Evolutionary conservation across 352 stramenopile genomes (phyloP), one percentile per base, ranked within the genome.

Genomic region (Globisporangium carolinianum): DNA sequence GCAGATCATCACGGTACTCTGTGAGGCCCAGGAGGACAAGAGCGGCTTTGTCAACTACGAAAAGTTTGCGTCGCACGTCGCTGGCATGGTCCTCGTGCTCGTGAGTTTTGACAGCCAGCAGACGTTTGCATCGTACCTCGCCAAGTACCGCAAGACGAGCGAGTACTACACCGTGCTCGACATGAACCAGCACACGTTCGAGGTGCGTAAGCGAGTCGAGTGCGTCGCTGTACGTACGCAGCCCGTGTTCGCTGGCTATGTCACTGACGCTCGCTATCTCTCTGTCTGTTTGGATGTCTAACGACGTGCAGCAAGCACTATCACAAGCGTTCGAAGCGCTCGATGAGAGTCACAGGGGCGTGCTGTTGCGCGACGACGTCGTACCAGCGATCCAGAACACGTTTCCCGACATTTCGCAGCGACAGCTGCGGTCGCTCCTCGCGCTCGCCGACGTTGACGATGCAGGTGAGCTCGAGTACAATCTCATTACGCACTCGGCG

Each of bases 141-240:
- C 77, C 35, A 76, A 66, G 47, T 90, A 91, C 63, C 83, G 80
- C 51, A 79, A 84, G 53, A 86, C 73, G 43, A 83, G 75, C 56
- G 80, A 91, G 48, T 90, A 89, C 62, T 93, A 91, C 67, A 76
- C 68, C 1, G 66, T 93, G 6, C 67, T 90, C 14, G 79, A 87
- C 49, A 68, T 91, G 60, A 90, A 91, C 60, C 79, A 93, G 63
- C 83, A 89, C 67, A 71, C 78, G 41, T 89, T 91, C 58, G 79
- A 89, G 69, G 77, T 80, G 52, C 2, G 60, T 36, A 32, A 32
- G 24, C 24, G 24, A 32, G 24, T 32, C 24, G 24, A 32, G 24
- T 32, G 24, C 24, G 24, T 32, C 24, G 24, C 24, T 32, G 24
- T 32, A 32, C 24, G 24, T 32, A 32, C 24, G 24, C 2, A 32